Conservation (phyloP, 108 stramenopile genomes). For the Nitzschia sp. region DNA sequence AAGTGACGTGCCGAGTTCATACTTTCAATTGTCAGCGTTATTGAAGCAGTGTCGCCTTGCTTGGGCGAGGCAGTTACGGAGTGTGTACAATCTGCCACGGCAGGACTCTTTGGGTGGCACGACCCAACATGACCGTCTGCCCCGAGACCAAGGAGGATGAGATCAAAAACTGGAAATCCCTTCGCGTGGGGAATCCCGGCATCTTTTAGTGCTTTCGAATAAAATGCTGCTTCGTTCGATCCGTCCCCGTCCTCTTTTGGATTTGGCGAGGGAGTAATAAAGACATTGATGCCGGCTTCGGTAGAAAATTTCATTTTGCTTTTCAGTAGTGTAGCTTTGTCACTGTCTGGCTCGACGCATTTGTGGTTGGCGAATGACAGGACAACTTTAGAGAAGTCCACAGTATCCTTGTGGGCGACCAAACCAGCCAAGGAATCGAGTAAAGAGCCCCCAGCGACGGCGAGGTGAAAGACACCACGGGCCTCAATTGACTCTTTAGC, state of each 20-base stretch:
- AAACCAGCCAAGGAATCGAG: conserved; percentile 24
- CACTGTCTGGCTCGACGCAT: conserved; percentile 48
- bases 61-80: conserved; percentile 21
- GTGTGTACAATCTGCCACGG: conserved; percentile 1
- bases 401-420: conserved; percentile 31
- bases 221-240: conserved; percentile 15
- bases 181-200: conserved; percentile 32
- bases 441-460: conserved; percentile 68
- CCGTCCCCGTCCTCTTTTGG: conserved; percentile 10
- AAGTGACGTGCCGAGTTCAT: conserved; percentile 22
- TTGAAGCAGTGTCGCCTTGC: conserved; percentile 20
- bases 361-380: conserved; percentile 72
- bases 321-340: conserved; percentile 49
- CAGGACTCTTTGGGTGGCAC: conserved; percentile 24
- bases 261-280: background rate
- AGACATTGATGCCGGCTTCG: background rate
- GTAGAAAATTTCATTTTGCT: conserved; percentile 46
- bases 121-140: conserved; percentile 71
- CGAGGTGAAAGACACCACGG: conserved; percentile 50
- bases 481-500: conserved; percentile 16
- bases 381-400: conserved; percentile 46
- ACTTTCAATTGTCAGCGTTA: conserved; percentile 19
- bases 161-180: conserved; percentile 63
- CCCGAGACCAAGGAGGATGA: conserved; percentile 59
- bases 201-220: conserved; percentile 19